Evolutionary conservation across 2,329 filamentous ascomycete genomes (phyloP), one percentile per base, ranked within the genome.

Genomic region (Gyromitra esculenta): DNA sequence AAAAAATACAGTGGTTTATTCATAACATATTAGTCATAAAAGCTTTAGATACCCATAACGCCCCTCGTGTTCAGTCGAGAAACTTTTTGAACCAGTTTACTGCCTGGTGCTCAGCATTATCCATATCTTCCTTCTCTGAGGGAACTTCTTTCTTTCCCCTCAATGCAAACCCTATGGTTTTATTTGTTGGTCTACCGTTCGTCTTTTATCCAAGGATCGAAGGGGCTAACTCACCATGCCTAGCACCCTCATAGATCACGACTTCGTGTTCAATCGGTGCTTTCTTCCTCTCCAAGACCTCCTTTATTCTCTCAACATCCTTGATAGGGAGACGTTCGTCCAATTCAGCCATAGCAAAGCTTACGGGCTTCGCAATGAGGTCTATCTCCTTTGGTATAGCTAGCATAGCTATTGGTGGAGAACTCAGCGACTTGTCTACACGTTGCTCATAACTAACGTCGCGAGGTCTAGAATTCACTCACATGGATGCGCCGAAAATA

Each of bases 321-420:
- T 81, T 80, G 25, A 77, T 45, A 0, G 82, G 79, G 52, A 88
- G 79, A 59, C 82, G 82, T 54, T 82, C 80, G 79, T 89, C 87
- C 1, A 82, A 80, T 43, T 86, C 85, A 2, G 85, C 86, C 4
- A 87, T 77, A 0, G 85, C 85, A 72, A 88, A 84, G 48, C 84
- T 85, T 35, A 87, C 78, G 1, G 88, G 87, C 13, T 84, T 75
- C 1, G 77, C 81, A 1, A 87, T 81, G 48, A 83, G 84, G 41
- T 87, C 83, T 25, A 87, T 82, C 63, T 89, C 88, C 9, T 73
- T 82, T 0, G 86, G 86, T 1, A 89, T 69, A 0, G 79, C 80
- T 31, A 90, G 76, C 25, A 85, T 79, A 65, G 72, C 70, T 78
- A 62, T 75, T 39, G 50, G 54, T 21, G n/a, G 48, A 9, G 13